Evolutionary conservation across 208 protist genomes (phyloP), one percentile per base, ranked within the genome.

Genomic region (Leishmania aethiopica): DNA sequence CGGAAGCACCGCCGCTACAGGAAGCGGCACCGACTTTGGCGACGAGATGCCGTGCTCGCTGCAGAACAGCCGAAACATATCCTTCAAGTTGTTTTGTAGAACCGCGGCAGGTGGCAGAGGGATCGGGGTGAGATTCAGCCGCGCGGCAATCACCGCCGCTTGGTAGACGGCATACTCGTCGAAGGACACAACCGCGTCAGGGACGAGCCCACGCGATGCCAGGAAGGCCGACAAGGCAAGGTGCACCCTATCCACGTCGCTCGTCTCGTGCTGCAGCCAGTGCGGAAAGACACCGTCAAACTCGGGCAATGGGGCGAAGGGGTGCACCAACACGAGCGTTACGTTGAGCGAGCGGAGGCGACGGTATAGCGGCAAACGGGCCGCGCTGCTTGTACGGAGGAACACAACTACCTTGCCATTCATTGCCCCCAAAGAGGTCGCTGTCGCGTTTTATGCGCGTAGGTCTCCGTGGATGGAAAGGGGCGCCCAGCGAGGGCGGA

Each of bases 101-200:
- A 97, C n/a, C 22, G 70, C 84, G 15, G 81, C 71, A 3, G 91
- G 80, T 5, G 92, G 88, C 8, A 95, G 84, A n/a, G 94, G 94
- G 42, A 93, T 80, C 0, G 83, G 72, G 0, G 73, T 78, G n/a
- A 90, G 81, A 1, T 74, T 66, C 40, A 86, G 78, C 7, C 78
- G 53, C 53, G 45, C 79, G 15, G 94, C 86, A 15, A 97, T 32
- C 28, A 80, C 66, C 10, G 92, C 89, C 0, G 91, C 89, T 22
- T 91, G 88, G 78, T 94, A 95, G 10, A 95, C 88, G 42, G 83
- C 94, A 84, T 96, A 97, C 88, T 97, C 94, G 77, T 97, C 94
- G 79, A 96, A 95, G 2, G 92, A 94, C 2, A 97, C 81, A n/a
- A 95, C 84, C 3, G 91, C 94, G n/a, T 93, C 89, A 0, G 90